Evolutionary conservation across 75 land plant genomes (phyloP).

Genomic region (Chamaecyparis obtusa): DNA sequence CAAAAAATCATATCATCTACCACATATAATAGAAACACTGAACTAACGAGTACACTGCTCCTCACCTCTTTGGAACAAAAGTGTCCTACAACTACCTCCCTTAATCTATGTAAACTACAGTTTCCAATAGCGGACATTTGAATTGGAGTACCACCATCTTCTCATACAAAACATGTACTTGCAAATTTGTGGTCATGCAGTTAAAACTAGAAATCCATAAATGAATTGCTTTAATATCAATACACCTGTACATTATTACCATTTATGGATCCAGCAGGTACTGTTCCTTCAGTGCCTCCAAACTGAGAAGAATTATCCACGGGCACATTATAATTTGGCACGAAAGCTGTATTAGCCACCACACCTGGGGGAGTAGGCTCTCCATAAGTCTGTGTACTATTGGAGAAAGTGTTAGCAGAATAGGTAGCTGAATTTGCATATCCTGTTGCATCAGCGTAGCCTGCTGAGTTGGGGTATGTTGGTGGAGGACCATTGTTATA

Average conservation of each 20-base stretch:
- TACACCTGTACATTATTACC: constrained; percentile 13
- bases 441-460: neutral
- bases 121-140: neutral
- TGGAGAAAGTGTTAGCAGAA: neutral
- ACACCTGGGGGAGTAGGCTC: constrained; percentile 38
- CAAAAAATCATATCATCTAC: constrained; percentile 4
- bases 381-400: constrained; percentile 9
- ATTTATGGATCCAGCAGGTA: neutral
- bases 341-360: constrained; percentile 19
- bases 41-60: neutral
- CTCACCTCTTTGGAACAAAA: constrained; percentile 2
- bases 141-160: constrained; percentile 1
- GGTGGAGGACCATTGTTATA: constrained; percentile 13
- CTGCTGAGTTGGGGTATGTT: neutral
- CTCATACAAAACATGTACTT: neutral
- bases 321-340: constrained; percentile 4
- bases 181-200: neutral
- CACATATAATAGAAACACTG: neutral
- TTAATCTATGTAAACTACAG: neutral
- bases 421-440: neutral
- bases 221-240: neutral
- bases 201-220: neutral
- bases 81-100: constrained; percentile 9
- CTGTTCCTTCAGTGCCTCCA: neutral
- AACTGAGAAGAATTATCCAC: constrained; percentile 2